Conservation (phyloP, 2,329 filamentous ascomycete genomes). For the Clonostachys rhizophaga region DNA sequence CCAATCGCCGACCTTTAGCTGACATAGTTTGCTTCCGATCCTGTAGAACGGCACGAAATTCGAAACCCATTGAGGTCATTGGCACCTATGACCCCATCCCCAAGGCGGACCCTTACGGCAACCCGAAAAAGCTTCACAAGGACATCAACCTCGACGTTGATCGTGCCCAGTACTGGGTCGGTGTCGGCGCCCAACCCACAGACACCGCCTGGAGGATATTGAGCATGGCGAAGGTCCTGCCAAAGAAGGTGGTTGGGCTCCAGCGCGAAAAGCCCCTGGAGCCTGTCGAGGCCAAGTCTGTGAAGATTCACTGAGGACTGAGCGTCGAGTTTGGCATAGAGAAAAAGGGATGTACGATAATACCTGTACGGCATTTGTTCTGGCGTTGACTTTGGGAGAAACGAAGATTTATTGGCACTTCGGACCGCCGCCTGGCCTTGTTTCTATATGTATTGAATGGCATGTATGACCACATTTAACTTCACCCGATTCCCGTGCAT, state of each 20-base stretch:
- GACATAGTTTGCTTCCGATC: not conserved
- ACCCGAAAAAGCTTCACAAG: slow-evolving; percentile 72
- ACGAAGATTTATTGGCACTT: too few species aligned
- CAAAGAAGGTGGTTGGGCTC: slow-evolving; percentile 29
- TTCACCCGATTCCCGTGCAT: too few species aligned
- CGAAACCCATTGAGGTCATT: slow-evolving; percentile 88
- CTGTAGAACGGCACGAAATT: slow-evolving; percentile 75
- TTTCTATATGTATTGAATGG: too few species aligned
- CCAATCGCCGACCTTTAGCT: too few species aligned
- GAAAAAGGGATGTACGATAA: not conserved
- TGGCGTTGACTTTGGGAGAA: not conserved
- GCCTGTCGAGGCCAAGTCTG: slow-evolving; percentile 14
- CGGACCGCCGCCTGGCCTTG: too few species aligned
- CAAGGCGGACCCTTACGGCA: slow-evolving; percentile 54
- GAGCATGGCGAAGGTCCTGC: slow-evolving; percentile 60
- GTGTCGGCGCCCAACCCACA: slow-evolving; percentile 91
- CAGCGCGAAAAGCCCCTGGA: slow-evolving; percentile 14
- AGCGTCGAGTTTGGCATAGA: not conserved
- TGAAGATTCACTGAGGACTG: slow-evolving; percentile 18
- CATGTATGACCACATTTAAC: too few species aligned
- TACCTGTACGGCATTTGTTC: not conserved
- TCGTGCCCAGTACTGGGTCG: slow-evolving; percentile 91
- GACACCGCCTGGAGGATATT: slow-evolving; percentile 85
- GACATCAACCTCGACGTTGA: slow-evolving; percentile 82
- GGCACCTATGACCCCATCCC: slow-evolving; percentile 70